Conservation (phyloP, 2,329 filamentous ascomycete species). For the Nannizziopsis arthrosporioides region DNA sequence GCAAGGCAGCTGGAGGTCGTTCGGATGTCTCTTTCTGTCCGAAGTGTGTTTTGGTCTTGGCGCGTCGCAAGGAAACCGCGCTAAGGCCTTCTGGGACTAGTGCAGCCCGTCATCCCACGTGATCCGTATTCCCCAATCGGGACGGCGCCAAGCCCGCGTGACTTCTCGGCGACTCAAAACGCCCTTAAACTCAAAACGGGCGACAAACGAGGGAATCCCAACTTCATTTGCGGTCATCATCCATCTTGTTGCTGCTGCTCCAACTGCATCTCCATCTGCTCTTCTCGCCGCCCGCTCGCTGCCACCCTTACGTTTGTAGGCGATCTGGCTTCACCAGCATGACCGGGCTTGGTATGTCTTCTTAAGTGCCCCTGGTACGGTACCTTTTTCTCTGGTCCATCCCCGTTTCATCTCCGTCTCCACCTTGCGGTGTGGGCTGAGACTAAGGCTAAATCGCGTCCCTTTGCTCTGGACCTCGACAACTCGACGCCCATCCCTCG, state of each 20-base stretch:
- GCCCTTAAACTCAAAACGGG: too few relatives aligned
- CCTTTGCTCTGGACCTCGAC: conserved; percentile 9
- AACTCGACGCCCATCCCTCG: conserved; percentile 1
- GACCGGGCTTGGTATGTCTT: neutral
- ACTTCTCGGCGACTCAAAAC: too few relatives aligned
- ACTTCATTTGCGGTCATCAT: too few relatives aligned
- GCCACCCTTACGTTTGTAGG: too few relatives aligned
- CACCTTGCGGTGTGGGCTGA: conserved; percentile 8
- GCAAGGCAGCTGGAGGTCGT: neutral
- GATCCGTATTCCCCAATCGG: neutral
- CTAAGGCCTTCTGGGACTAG: conserved; percentile 5
- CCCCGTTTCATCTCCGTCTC: conserved; percentile 7
- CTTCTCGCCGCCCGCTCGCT: too few relatives aligned
- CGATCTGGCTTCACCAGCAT: neutral
- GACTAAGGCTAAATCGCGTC: conserved; percentile 2
- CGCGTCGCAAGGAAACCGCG: conserved; percentile 4
- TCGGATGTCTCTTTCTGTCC: conserved; percentile 1
- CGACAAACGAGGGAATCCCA: too few relatives aligned
- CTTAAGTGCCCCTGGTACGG: neutral
- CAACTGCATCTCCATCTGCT: too few relatives aligned
- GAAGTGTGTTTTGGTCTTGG: conserved; percentile 10
- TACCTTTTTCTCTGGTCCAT: neutral
- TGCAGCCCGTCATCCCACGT: conserved; percentile 4
- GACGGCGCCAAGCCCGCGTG: neutral
- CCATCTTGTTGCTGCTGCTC: too few relatives aligned